Conservation (phyloP, 2,329 filamentous ascomycete species). For the Westerdykella sp. region DNA sequence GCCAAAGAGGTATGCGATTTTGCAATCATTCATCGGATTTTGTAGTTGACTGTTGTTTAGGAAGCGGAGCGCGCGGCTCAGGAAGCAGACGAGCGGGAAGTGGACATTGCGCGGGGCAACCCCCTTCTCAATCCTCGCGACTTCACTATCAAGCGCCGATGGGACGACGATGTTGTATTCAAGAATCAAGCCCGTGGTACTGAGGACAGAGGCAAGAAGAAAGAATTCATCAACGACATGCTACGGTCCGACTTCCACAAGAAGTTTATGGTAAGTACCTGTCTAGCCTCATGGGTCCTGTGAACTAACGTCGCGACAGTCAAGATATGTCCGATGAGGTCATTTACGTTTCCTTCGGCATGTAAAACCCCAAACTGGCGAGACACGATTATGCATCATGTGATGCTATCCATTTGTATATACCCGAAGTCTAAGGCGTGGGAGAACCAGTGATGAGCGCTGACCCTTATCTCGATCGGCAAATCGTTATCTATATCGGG, state of each 20-base stretch:
- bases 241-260: conserved; percentile 95
- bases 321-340: conserved; percentile 35
- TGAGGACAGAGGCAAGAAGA: conserved; percentile 83
- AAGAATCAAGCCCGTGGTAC: conserved; percentile 97
- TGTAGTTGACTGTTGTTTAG: conserved; percentile 31
- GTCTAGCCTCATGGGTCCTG: neutral
- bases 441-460: conserved; percentile 20
- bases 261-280: conserved; percentile 73
- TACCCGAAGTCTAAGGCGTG: conserved; percentile 17
- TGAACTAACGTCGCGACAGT: conserved; percentile 17
- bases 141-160: conserved; percentile 83
- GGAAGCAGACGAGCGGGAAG: conserved; percentile 77
- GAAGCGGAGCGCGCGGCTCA: conserved; percentile 74
- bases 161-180: conserved; percentile 99
- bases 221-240: conserved; percentile 96
- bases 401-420: neutral
- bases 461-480: conserved; percentile 33
- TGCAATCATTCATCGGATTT: neutral
- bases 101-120: conserved; percentile 87
- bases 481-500: conserved; percentile 7
- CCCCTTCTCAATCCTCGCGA: conserved; percentile 82
- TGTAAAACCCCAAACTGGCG: conserved; percentile 8
- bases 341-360: conserved; percentile 10
- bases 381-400: conserved; percentile 1
- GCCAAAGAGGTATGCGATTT: conserved; percentile 57